Conservation (phyloP, 768 basidiomycete species). For the Mycena amicta region DNA sequence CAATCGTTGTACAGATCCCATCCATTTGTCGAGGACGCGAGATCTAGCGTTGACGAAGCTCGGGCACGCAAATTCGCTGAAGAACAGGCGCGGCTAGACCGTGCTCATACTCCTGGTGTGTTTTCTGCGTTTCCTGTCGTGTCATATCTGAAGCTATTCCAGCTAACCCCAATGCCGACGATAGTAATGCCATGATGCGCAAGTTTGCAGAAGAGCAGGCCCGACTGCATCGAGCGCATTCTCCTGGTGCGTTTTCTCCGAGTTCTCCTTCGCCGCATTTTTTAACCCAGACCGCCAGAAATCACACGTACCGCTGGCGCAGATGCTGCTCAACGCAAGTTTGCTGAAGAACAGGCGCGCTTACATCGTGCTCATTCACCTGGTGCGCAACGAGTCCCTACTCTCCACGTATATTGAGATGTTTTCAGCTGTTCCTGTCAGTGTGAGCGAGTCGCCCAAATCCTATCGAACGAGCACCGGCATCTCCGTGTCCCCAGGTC, state of each 20-base stretch:
- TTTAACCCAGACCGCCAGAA: constrained; percentile 1
- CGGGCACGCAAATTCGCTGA: constrained; percentile 20
- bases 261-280: neutral
- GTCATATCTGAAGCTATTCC: too few relatives aligned
- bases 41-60: constrained; percentile 16
- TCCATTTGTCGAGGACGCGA: constrained; percentile 6
- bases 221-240: constrained; percentile 17
- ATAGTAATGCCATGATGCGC: constrained; percentile 3
- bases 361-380: constrained; percentile 19
- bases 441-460: constrained; percentile 12
- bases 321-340: constrained; percentile 16
- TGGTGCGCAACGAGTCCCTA: constrained; percentile 1
- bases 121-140: neutral
- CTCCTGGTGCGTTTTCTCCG: constrained; percentile 11
- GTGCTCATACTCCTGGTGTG: constrained; percentile 19
- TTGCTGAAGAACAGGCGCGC: constrained; percentile 20
- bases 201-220: constrained; percentile 25
- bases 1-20: constrained; percentile 3
- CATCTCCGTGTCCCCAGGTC: constrained; percentile 13
- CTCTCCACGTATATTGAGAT: too few relatives aligned
- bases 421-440: constrained; percentile 4
- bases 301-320: constrained; percentile 10
- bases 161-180: constrained; percentile 1
- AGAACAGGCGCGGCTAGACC: constrained; percentile 20
- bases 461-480: neutral